Conservation (phyloP, 2,329 filamentous ascomycete genomes). For the Colletotrichum tamarilloi region DNA sequence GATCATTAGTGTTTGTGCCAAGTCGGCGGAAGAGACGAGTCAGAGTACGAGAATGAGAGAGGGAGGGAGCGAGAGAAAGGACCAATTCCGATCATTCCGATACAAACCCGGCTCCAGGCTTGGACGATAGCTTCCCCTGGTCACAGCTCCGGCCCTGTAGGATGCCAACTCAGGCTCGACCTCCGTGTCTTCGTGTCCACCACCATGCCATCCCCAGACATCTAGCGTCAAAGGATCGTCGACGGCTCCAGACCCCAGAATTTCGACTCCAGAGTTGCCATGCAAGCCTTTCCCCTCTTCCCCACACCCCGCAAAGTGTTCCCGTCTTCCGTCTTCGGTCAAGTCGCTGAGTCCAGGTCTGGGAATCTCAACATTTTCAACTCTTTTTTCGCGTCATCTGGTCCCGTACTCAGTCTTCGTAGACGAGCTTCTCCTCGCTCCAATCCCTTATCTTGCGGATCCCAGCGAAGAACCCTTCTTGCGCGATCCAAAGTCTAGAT, state of each 20-base stretch:
- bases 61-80: neutral
- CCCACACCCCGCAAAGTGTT: slow-evolving; percentile 40
- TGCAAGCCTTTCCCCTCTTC: slow-evolving; percentile 33
- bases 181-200: slow-evolving; percentile 16
- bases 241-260: slow-evolving; percentile 27
- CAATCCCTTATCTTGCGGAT: neutral
- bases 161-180: slow-evolving; percentile 1
- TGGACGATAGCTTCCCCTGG: neutral
- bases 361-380: slow-evolving; percentile 20
- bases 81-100: slow-evolving; percentile 18
- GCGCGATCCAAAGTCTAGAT: neutral
- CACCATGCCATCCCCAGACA: slow-evolving; percentile 13
- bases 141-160: neutral
- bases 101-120: neutral
- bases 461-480: neutral
- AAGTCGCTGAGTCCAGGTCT: slow-evolving; percentile 6
- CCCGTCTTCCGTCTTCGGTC: slow-evolving; percentile 26
- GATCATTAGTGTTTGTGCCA: neutral
- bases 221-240: slow-evolving; percentile 27
- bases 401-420: slow-evolving; percentile 10
- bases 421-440: slow-evolving; percentile 27
- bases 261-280: slow-evolving; percentile 5
- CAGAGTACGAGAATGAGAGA: neutral
- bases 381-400: slow-evolving; percentile 26
- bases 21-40: slow-evolving; percentile 7